These are phyloP conservation scores for Jatropha podagrica DNA, from an alignment of 441 rosid species.

Conservation along the genomic window DNA sequence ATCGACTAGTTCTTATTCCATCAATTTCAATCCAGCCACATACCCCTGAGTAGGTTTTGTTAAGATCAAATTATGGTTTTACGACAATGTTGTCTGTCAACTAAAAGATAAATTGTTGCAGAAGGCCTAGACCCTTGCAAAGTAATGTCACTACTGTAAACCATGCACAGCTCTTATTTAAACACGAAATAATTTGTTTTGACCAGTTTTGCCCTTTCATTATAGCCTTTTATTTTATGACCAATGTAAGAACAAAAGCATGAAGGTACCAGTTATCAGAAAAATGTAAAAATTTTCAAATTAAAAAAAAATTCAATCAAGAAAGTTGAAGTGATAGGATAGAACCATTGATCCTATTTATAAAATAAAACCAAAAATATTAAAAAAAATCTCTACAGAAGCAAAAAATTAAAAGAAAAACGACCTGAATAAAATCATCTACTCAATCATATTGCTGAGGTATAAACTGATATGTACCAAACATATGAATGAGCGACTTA, in stretches of 20 bases:
- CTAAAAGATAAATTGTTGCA: neutral
- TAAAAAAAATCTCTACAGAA: neutral
- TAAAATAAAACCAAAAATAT: neutral
- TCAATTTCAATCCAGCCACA: no score
- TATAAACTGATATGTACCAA: neutral
- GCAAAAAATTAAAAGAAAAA: no score
- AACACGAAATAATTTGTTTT: neutral
- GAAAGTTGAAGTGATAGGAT: neutral
- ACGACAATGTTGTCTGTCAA: neutral
- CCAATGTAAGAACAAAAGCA: neutral
- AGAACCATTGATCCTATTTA: neutral
- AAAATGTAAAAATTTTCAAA: neutral
- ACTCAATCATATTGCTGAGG: no score
- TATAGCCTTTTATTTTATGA: neutral
- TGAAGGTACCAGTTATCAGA: neutral
- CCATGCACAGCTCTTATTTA: neutral
- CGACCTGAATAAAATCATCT: neutral
- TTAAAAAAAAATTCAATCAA: neutral
- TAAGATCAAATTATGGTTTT: neutral
- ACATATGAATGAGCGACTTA: neutral
- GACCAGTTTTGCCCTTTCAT: neutral
- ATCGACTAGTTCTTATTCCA: no score
- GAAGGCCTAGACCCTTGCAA: neutral
- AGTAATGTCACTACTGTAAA: neutral
- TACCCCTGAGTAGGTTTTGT: neutral